Base-by-base conservation (phyloP, 164 flowering plant species). In the Piper longum region DNA sequence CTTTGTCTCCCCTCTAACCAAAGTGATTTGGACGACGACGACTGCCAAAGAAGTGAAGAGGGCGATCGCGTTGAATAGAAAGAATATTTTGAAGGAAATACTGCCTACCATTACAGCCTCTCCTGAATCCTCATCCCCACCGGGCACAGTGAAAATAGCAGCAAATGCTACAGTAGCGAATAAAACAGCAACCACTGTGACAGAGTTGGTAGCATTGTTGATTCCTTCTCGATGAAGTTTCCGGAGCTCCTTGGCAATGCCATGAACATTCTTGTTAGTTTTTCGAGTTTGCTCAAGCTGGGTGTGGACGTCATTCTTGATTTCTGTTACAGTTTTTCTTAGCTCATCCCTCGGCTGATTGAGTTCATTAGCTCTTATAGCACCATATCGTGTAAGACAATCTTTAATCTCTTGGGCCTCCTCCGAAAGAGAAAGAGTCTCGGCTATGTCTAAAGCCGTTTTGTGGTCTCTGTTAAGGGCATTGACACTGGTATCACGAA, bases 151-250 rank as follows among this genome's bases (percentile, higher is more conserved):
- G 72, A 87, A 87, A 51, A 87, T 77, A 16, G 95, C 88, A 0
- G 91, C 87, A 69, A 85, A 87, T 44, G 91, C 91, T 41, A 87
- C 95, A 16, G 95, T 83, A 1, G 89, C 89, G 66, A 87, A 83
- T 41, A 87, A 80, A 43, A 82, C 90, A 16, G 95, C 95, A 14
- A 87, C 95, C 54, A 87, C 83, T 8, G 95, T 87, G 36, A 85
- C 87, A 4, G 95, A 85, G 73, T 87, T 85, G 66, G 89, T 82
- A 45, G 95, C 91, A 51, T 87, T 87, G 77, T 85, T 82, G 78
- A 87, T 82, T 39, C 95, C 95, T 54, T 69, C 83, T 54, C 87
- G 74, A 68, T 87, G 95, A 63, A 87, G 83, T 69, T 78, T 83
- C 2, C 78, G 65, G n/a, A 87, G 82, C 66, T 83, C 85, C 72